Evolutionary conservation across 2,329 filamentous ascomycete genomes (phyloP).

Genomic region (Fusarium algeriense): DNA sequence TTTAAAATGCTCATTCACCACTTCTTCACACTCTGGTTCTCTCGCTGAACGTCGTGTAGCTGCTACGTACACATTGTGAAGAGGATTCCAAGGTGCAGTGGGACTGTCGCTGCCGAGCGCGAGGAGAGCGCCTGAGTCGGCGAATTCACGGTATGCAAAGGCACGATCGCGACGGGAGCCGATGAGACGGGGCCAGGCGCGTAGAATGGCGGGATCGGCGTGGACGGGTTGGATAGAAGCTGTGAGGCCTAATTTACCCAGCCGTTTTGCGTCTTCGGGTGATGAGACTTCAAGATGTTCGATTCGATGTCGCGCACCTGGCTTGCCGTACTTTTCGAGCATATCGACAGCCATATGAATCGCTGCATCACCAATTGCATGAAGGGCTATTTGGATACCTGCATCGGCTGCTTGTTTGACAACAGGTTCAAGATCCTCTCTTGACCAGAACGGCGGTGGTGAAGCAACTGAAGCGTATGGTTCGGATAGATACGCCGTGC

Average conservation of each 20-base stretch:
- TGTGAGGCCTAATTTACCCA: slow-evolving; percentile 69
- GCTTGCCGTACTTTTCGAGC: slow-evolving; percentile 57
- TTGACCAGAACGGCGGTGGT: slow-evolving; percentile 65
- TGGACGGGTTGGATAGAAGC: slow-evolving; percentile 69
- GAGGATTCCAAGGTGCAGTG: slow-evolving; percentile 65
- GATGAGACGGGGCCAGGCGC: slow-evolving; percentile 69
- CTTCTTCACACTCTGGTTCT: slow-evolving; percentile 56
- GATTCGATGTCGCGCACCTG: slow-evolving; percentile 67
- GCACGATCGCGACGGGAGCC: slow-evolving; percentile 67
- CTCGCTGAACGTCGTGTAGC: slow-evolving; percentile 66
- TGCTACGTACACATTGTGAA: slow-evolving; percentile 68
- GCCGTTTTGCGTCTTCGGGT: slow-evolving; percentile 65
- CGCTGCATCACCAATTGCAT: slow-evolving; percentile 73
- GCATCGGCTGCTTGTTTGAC: slow-evolving; percentile 64
- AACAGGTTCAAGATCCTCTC: slow-evolving; percentile 64
- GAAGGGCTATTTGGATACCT: slow-evolving; percentile 70
- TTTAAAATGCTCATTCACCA: slow-evolving; percentile 64
- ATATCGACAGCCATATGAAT: slow-evolving; percentile 68
- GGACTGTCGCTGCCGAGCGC: slow-evolving; percentile 69
- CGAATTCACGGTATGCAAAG: slow-evolving; percentile 72
- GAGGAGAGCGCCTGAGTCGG: slow-evolving; percentile 63
- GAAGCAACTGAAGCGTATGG: slow-evolving; percentile 64
- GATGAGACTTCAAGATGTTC: slow-evolving; percentile 72
- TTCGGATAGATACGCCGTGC: slow-evolving; percentile 69
- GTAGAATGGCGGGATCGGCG: slow-evolving; percentile 69